Evolutionary conservation across 2,329 filamentous ascomycete genomes (phyloP).

Genomic region (Passalora sequoiae): DNA sequence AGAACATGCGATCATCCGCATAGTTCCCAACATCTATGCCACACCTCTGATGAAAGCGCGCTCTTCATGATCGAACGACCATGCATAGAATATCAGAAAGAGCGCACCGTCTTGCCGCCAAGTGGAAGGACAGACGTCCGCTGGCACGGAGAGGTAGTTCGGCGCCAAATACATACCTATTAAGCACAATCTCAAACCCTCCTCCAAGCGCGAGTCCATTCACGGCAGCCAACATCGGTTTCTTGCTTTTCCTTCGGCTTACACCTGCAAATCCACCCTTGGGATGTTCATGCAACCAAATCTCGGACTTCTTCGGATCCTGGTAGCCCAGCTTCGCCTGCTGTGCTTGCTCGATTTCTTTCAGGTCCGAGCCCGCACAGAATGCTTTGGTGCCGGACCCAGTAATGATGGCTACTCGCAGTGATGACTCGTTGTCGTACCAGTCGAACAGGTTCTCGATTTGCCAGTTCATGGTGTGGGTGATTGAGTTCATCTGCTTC

Average conservation of each 20-base stretch:
- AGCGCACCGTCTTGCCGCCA: no score
- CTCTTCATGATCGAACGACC: no score
- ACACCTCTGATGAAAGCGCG: no score
- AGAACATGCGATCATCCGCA: no score
- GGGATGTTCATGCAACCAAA: slow-evolving; percentile 20
- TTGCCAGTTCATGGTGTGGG: slow-evolving; percentile 43
- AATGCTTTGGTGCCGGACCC: slow-evolving; percentile 51
- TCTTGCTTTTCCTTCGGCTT: slow-evolving; percentile 52
- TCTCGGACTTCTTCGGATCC: slow-evolving; percentile 15
- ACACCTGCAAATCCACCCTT: slow-evolving; percentile 50
- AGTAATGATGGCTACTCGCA: slow-evolving; percentile 40
- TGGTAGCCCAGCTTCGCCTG: slow-evolving; percentile 10
- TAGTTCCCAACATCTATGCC: no score
- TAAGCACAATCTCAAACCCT: slow-evolving; percentile 52
- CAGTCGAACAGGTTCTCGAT: slow-evolving; percentile 48
- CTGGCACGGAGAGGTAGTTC: no score
- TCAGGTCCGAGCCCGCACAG: slow-evolving; percentile 52
- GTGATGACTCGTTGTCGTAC: slow-evolving; percentile 42
- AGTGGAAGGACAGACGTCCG: no score
- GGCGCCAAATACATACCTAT: slow-evolving; percentile 44
- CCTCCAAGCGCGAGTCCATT: slow-evolving; percentile 54
- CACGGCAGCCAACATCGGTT: slow-evolving; percentile 54
- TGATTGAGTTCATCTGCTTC: slow-evolving; percentile 44
- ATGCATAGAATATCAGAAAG: no score
- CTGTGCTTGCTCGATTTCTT: slow-evolving; percentile 37